These are phyloP conservation scores for Septoria linicola DNA, from an alignment of 2,329 filamentous ascomycete species.

Conservation along the genomic window DNA sequence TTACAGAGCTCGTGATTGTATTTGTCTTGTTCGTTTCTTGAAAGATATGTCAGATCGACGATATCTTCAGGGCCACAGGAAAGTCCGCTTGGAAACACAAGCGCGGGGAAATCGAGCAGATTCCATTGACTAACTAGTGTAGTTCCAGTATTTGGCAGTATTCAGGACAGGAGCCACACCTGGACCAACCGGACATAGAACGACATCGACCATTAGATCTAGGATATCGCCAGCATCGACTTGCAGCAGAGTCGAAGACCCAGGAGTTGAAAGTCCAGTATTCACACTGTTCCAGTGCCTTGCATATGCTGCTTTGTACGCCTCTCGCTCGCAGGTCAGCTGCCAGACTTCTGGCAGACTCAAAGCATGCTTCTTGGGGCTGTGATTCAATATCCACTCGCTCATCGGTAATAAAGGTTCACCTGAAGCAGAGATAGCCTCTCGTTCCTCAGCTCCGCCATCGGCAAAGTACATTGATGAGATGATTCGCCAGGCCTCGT, in stretches of 20 bases:
- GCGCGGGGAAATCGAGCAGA: constrained; percentile 58
- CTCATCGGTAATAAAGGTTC: constrained; percentile 61
- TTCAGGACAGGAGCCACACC: constrained; percentile 50
- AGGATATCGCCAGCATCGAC: constrained; percentile 22
- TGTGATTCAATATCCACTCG: constrained; percentile 58
- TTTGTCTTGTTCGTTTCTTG: constrained; percentile 49
- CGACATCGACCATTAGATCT: constrained; percentile 54
- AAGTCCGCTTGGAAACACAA: constrained; percentile 58
- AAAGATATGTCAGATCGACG: constrained; percentile 39
- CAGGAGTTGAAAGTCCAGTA: constrained; percentile 30
- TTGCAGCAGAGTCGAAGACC: constrained; percentile 18
- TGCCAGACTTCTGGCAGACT: constrained; percentile 47
- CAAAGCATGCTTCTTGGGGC: constrained; percentile 49
- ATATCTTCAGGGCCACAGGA: constrained; percentile 46
- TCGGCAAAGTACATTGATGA: constrained; percentile 59
- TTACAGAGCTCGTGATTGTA: constrained; percentile 51
- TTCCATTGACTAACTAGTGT: constrained; percentile 69
- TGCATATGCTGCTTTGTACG: constrained; percentile 48
- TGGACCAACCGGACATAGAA: constrained; percentile 61
- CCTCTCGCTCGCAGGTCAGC: constrained; percentile 44
- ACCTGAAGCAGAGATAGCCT: constrained; percentile 52
- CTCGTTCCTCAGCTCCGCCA: constrained; percentile 55
- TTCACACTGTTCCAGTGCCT: constrained; percentile 48
- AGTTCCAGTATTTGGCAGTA: constrained; percentile 59
- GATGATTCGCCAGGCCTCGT: constrained; percentile 50